A percentile compares a stretch with the other conserved stretches of the same genome.
Conservation (phyloP, 2,329 filamentous ascomycete genomes). For the Fusarium domesticum region DNA sequence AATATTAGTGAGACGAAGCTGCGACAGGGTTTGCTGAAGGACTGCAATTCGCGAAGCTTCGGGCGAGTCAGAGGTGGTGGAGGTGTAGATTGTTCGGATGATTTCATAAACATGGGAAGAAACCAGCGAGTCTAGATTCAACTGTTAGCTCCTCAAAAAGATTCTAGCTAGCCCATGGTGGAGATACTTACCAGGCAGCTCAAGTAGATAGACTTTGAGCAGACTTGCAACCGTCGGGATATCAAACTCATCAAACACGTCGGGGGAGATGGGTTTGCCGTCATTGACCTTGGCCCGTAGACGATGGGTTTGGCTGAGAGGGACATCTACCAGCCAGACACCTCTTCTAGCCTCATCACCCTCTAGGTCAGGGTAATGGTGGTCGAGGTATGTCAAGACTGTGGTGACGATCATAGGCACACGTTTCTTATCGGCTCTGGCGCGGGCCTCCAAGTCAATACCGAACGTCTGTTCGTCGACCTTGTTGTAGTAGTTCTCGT, state of each 20-base stretch:
- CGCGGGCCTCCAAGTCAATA: conserved; percentile 93
- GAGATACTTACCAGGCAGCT: conserved; percentile 73
- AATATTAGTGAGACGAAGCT: conserved; percentile 93
- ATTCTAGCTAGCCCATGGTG: not conserved
- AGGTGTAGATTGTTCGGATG: conserved; percentile 92
- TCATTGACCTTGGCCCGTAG: conserved; percentile 82
- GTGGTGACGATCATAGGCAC: conserved; percentile 91
- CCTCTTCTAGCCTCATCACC: conserved; percentile 88
- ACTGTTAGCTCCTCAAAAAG: conserved; percentile 25
- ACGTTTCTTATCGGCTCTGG: conserved; percentile 89
- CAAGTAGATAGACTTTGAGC: conserved; percentile 89
- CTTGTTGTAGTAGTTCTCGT: conserved; percentile 99
- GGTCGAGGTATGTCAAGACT: conserved; percentile 90
- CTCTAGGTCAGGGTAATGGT: conserved; percentile 95
- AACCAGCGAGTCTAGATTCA: conserved; percentile 78
- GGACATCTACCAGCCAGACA: conserved; percentile 94
- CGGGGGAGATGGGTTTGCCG: conserved; percentile 72
- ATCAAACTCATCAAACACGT: conserved; percentile 82
- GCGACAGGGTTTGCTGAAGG: conserved; percentile 91
- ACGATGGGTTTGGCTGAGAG: conserved; percentile 78
- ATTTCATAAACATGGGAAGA: conserved; percentile 99
- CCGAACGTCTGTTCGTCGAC: conserved; percentile 98
- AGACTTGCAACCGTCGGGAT: conserved; percentile 91
- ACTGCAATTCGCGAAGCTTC: conserved; percentile 82
- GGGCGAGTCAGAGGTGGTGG: conserved; percentile 70